phyloP scores from a whole-genome alignment of 139 green algal species.

The Nannochloris sp. region DNA sequence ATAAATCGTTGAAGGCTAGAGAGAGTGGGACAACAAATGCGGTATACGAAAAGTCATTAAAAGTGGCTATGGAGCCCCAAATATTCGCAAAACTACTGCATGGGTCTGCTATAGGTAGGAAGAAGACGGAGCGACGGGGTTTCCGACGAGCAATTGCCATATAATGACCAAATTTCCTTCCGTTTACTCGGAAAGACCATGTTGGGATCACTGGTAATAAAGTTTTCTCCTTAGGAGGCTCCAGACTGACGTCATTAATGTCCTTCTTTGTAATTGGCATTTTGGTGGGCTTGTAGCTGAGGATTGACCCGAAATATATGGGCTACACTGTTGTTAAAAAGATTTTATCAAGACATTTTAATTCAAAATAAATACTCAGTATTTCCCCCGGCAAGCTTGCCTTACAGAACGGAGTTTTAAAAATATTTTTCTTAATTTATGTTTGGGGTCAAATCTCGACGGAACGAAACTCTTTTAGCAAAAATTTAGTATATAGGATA shows the following conservation, averaged over 20 bases:
- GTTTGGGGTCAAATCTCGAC: too few species aligned
- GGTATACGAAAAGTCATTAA: constrained; percentile 14
- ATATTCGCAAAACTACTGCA: neutral
- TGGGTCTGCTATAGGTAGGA: constrained; percentile 9
- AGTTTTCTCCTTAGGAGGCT: neutral
- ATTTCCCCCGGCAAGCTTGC: too few species aligned
- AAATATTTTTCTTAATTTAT: too few species aligned
- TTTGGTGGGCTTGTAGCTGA: too few species aligned
- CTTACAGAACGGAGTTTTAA: too few species aligned
- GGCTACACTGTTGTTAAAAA: too few species aligned
- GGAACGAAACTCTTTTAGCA: too few species aligned
- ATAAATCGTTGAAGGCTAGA: constrained; percentile 8
- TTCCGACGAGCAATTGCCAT: neutral
- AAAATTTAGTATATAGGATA: too few species aligned
- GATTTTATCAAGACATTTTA: too few species aligned
- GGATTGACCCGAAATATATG: too few species aligned
- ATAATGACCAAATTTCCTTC: neutral
- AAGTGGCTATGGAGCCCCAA: constrained; percentile 3
- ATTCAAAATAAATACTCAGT: too few species aligned
- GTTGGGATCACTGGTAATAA: neutral
- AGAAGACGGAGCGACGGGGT: neutral
- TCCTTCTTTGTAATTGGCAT: too few species aligned
- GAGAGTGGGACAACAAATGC: constrained; percentile 20
- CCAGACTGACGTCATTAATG: neutral
- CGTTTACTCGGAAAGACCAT: neutral